Evolutionary conservation across 768 basidiomycete genomes (phyloP), one percentile per base, ranked within the genome.

Genomic region (Cystofilobasidium bisporidii): DNA sequence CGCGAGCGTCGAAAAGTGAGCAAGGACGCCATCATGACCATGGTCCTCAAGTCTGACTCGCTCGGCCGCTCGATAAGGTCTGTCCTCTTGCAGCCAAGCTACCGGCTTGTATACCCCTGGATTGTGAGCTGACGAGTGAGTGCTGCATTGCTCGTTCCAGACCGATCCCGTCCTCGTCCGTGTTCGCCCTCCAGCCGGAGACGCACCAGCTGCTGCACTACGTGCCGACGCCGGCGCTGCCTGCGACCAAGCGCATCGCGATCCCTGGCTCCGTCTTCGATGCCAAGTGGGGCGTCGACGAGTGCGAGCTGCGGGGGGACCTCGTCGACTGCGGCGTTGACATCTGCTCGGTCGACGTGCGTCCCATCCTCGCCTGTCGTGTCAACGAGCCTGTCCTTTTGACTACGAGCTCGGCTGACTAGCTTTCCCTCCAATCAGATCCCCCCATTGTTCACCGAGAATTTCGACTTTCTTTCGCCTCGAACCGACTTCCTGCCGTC

Each of bases 1-100:
- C 91, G 87, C 81, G 88, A 88, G 76, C 80, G 91, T 61, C 81
- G 91, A 69, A 87, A 86, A 77, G 83, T 81, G 69, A 90, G 93
- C 77, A 89, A 90, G 79, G 89, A 97, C 75, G 89, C 87, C 45
- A 91, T 92, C 74, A 92, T 99, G 91, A 92, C 91, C 32, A 91
- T 98, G 81, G 91, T 90, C 18, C 87, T 89, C 67, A 89, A 89
- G 77, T 85, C 87, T 77, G 84, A 84, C 72, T 87, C 87, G 18
- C 71, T 69, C 18, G 63, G 59, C 20, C 63, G 63, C 18, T 58
- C 50, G n/a, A 48, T 69, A 26, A 64, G 68, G 68, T 64, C n/a
- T 18, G 63, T 81, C 45, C n/a, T n/a, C n/a, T n/a, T n/a, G n/a
- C n/a, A n/a, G n/a, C n/a, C n/a, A n/a, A n/a, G n/a, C n/a, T n/a